Evolutionary conservation across 169 alveolate genomes (phyloP).

Genomic region (Eimeria praecox): DNA sequence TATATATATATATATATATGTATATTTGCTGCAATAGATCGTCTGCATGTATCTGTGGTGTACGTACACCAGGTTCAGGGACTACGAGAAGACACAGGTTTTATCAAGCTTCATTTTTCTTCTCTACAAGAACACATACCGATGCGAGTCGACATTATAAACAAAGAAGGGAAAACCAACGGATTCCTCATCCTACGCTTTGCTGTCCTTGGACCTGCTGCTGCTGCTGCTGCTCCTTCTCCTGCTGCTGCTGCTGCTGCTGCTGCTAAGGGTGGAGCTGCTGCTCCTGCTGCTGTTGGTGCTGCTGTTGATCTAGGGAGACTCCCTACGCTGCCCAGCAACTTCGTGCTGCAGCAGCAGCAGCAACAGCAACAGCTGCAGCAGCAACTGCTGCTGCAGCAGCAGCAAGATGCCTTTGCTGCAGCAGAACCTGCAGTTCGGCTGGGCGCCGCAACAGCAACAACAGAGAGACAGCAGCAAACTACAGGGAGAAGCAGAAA

Average conservation of each 20-base stretch:
- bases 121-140: slow-evolving; percentile 41
- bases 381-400: slow-evolving; percentile 33
- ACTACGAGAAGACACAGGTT: background rate
- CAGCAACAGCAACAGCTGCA: slow-evolving; percentile 53
- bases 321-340: slow-evolving; percentile 67
- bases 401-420: background rate
- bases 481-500: background rate
- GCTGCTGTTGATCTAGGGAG: background rate
- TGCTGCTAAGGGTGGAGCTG: background rate
- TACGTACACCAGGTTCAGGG: slow-evolving; percentile 27
- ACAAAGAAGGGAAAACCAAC: background rate
- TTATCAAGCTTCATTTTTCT: slow-evolving; percentile 18
- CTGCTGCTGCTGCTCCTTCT: slow-evolving; percentile 42
- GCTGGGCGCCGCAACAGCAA: background rate
- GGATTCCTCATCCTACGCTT: slow-evolving; percentile 21
- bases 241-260: background rate
- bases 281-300: background rate
- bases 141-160: slow-evolving; percentile 33
- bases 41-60: background rate
- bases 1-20: no score
- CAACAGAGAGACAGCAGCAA: background rate
- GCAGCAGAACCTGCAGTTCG: background rate
- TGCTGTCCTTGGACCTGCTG: background rate
- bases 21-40: background rate
- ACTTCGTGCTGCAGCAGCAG: slow-evolving; percentile 60